Evolutionary conservation across 441 rosid genomes (phyloP), one percentile per base, ranked within the genome.

Genomic region (Adansonia gregorii): DNA sequence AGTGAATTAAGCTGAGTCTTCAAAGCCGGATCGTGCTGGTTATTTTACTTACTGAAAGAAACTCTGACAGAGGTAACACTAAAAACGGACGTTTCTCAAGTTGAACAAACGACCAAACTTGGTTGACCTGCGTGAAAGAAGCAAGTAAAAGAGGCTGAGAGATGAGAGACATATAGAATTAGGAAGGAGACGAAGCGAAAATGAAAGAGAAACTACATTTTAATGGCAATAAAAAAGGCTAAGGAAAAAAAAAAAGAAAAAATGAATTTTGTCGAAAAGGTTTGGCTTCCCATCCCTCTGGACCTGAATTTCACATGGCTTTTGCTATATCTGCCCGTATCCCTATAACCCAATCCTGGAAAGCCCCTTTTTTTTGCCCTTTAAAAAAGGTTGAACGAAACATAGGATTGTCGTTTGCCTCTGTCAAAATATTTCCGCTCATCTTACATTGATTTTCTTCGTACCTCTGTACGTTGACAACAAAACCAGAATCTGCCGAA

Each of bases 301-400:
- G 78, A 79, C 61, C 82, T 68, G 61, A 75, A 81, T 15, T 41
- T 81, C 88, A 85, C 88, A 79, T 82, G 88, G 86, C 68, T 67
- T 17, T 19, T 43, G 51, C 11, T 17, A 17, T 24, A 55, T 1
- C 12, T 69, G 79, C 85, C 71, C 80, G 71, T 2, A 64, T 76
- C 81, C 74, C 82, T 2, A 81, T 55, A 11, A 27, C 75, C 22
- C 64, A 80, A 69, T 76, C 48, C 75, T 59, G 84, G 46, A 75
- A 17, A n/a, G n/a, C n/a, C 6, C 15, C 3, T 15, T 11, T 46
- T 19, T 20, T 20, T 20, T 8, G 10, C 24, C 3, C 3, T 59
- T 14, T 17, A 45, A 78, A 65, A 66, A 24, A 43, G 27, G 7
- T 69, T 43, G 6, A 55, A 54, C 31, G 19, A 54, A 54, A 70